Evolutionary conservation across 1,284 basidiomycete species (phyloP), one percentile per base, ranked within the genome.

Genomic region (Xerocomus amazonicus): DNA sequence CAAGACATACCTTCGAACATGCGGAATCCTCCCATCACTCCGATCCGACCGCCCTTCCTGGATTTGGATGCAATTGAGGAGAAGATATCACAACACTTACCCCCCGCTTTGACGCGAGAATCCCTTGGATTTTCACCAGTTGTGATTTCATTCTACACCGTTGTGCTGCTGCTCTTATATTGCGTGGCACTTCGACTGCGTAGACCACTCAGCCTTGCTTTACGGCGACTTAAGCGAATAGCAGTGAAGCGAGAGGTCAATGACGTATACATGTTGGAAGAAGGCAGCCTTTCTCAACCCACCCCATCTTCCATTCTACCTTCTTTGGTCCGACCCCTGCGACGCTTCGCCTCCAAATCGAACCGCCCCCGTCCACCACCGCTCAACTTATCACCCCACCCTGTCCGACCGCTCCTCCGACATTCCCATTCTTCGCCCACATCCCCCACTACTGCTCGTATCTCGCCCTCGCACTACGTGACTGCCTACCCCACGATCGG

Each of bases 71-170:
- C 69, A 10, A 71, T 87, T 42, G 85, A 88, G 62, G 76, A 85
- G 58, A 74, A 67, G 37, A 70, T 87, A 40, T 76, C 79, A 12
- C 75, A 81, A 33, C 84, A 83, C 59, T 70, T 89, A 26, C 85
- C 84, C 10, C 59, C 73, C 14, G 77, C 76, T 4, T 66, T 88
- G 37, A 80, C 75, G 9, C 73, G 82, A 38, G 68, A 77, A 26
- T 80, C 81, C 1, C 75, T 89, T 32, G 86, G 87, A 0, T 87
- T 88, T 63, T 86, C 86, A 3, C 79, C 80, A 13, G 72, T 87
- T 19, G 65, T 79, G 14, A 71, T 85, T 58, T 53, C 85, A 6
- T 74, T 84, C 59, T 82, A 80, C 58, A 50, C 75, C 9, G 57
- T 74, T 43, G 56, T 77, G 33, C 58, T 77, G 31, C 61, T 72